Evolutionary conservation across 176 grass and related monocot genomes (phyloP), one percentile per base, ranked within the genome.

Genomic region (Areca catechu): DNA sequence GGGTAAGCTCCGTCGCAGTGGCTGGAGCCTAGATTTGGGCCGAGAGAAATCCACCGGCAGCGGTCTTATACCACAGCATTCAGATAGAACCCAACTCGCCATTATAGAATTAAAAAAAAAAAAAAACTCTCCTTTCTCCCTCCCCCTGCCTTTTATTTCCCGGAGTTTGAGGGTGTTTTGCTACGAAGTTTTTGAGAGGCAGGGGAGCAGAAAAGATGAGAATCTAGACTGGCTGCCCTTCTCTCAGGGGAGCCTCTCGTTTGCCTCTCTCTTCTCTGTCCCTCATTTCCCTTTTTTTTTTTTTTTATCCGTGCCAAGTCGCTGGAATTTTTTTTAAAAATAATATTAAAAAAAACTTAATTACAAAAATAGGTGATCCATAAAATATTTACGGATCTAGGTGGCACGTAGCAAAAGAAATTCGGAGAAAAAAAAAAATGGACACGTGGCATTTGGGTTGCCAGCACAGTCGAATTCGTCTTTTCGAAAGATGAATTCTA

Each of bases 41-140:
- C 50, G 63, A 28, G n/a, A 17, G 63, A 53, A 66, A 17, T 22
- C 22, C 7, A 50, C 17, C 3, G 63, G 63, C 22, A 66, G 24
- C 20, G 63, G 63, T 29, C 50, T 53, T n/a, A 66, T 19, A 15
- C 50, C 63, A n/a, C 24, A 29, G 63, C 21, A 34, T 15, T 53
- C 63, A 24, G 63, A 66, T 23, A 66, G 49, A 50, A 34, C 16
- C 49, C 49, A 34, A 52, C 63, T 66, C 23, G 63, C 49, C 63
- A 66, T 66, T 3, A 27, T 4, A 27, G 65, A n/a, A n/a, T n/a
- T n/a, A 4, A 27, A 27, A 27, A 27, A 27, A 27, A 27, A 21
- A 22, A 66, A 66, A 50, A 66, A 19, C 17, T 1, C 24, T 66
- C 23, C 63, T 66, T 66, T 29, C 50, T 23, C 25, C 0, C 25